A percentile compares a stretch with the other conserved stretches of the same genome.
Evolutionary conservation across 176 grass and related monocot genomes (phyloP).

Genomic region (Carex parvula): DNA sequence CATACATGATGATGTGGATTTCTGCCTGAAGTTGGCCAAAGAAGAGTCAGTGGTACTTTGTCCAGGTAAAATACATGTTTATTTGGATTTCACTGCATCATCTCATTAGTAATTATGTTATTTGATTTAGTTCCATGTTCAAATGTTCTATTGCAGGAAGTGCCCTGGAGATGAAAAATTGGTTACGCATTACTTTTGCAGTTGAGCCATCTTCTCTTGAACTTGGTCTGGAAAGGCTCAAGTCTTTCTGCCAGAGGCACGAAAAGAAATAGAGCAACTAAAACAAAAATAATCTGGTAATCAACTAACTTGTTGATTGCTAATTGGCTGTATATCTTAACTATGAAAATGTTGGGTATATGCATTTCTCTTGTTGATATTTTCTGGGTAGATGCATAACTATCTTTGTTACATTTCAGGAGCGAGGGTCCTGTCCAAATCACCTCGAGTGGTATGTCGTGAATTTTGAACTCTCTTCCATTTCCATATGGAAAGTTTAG

Average conservation of each 20-base stretch:
- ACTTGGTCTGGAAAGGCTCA: conserved; percentile 29
- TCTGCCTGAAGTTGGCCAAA: conserved; percentile 40
- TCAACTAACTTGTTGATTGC: too few relatives aligned
- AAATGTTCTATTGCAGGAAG: conserved; percentile 17
- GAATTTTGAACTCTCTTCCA: not conserved
- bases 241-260: conserved; percentile 31
- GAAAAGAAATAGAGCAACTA: conserved; percentile 7
- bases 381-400: not conserved
- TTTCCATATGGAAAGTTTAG: not conserved
- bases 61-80: conserved; percentile 24
- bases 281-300: too few relatives aligned
- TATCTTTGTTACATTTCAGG: not conserved
- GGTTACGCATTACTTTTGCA: conserved; percentile 29
- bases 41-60: conserved; percentile 41
- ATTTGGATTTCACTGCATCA: not conserved
- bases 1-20: conserved; percentile 43
- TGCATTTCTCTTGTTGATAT: not conserved
- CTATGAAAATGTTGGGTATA: not conserved
- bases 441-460: not conserved
- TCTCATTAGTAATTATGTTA: not conserved
- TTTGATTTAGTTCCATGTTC: not conserved
- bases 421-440: not conserved
- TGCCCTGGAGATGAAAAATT: conserved; percentile 30
- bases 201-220: conserved; percentile 26
- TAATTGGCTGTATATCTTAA: not conserved